phyloP scores from a whole-genome alignment of 2,329 filamentous ascomycete species.

The Cladophialophora psammophila region DNA sequence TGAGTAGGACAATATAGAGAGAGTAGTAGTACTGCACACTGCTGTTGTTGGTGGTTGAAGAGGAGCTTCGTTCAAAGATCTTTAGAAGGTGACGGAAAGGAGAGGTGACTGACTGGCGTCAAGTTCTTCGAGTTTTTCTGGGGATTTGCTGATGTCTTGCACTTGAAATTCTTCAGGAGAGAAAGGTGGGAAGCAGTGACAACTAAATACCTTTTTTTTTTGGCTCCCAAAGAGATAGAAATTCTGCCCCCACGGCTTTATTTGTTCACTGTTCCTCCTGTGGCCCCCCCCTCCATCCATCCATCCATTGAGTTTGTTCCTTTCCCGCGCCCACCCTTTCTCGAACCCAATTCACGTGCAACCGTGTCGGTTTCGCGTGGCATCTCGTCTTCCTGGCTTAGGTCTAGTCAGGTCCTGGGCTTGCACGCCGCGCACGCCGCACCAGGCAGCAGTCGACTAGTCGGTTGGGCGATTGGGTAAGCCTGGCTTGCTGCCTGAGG shows the following conservation, averaged over 20 bases:
- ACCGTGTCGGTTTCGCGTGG: constrained; percentile 1
- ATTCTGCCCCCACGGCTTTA: too few species aligned
- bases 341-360: not conserved
- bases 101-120: too few species aligned
- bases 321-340: not conserved
- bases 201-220: too few species aligned
- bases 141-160: too few species aligned
- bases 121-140: too few species aligned
- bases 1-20: too few species aligned
- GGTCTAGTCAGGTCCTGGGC: not conserved
- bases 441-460: constrained; percentile 10
- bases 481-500: constrained; percentile 6
- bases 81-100: not conserved
- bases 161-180: too few species aligned
- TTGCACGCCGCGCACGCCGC: not conserved
- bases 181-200: too few species aligned
- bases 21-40: not conserved
- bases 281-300: too few species aligned
- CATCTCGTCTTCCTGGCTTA: not conserved
- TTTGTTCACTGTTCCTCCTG: too few species aligned
- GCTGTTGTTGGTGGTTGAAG: too few species aligned
- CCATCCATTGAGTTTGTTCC: not conserved
- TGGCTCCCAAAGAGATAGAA: too few species aligned
- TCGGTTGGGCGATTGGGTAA: not conserved
- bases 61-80: not conserved